These are phyloP conservation scores for Noccaea bulbosa DNA, from an alignment of 345 rosid species.

Conservation along the genomic window DNA sequence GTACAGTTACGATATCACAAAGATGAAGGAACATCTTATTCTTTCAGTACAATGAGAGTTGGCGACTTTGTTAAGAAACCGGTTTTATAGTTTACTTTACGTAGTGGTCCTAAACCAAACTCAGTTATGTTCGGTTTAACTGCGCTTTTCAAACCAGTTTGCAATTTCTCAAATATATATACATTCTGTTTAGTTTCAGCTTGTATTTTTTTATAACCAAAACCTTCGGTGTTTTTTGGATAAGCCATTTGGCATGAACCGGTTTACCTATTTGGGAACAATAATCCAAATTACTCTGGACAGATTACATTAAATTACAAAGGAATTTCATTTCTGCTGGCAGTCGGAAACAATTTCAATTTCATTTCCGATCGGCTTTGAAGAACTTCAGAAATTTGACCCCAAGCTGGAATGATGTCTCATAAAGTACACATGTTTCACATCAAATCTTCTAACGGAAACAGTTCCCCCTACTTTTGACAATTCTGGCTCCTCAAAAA, in stretches of 20 bases:
- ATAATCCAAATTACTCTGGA: slow-evolving; percentile 7
- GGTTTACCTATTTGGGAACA: neutral
- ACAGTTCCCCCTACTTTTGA: slow-evolving; percentile 6
- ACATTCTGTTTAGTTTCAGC: neutral
- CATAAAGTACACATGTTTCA: neutral
- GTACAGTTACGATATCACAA: slow-evolving; percentile 18
- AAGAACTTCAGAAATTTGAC: neutral
- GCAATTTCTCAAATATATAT: too few relatives aligned
- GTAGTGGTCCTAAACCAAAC: slow-evolving; percentile 13
- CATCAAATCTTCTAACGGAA: neutral
- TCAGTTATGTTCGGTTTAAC: neutral
- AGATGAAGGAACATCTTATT: neutral
- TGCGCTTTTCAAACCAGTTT: neutral
- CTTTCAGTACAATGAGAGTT: slow-evolving; percentile 1
- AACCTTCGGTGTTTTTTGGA: neutral
- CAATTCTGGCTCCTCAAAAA: slow-evolving; percentile 19
- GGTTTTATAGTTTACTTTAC: neutral
- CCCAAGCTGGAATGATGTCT: neutral
- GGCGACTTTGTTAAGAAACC: neutral
- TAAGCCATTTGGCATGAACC: neutral
- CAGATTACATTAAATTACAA: slow-evolving; percentile 4
- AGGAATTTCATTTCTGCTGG: slow-evolving; percentile 8
- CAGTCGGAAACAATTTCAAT: neutral
- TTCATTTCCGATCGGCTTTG: neutral
- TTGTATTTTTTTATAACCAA: neutral